Percentiles rank a stretch among this genome's conserved stretches.
These are phyloP conservation scores for Aegle marmelos DNA, from an alignment of 345 rosid genomes.

Conservation along the genomic window DNA sequence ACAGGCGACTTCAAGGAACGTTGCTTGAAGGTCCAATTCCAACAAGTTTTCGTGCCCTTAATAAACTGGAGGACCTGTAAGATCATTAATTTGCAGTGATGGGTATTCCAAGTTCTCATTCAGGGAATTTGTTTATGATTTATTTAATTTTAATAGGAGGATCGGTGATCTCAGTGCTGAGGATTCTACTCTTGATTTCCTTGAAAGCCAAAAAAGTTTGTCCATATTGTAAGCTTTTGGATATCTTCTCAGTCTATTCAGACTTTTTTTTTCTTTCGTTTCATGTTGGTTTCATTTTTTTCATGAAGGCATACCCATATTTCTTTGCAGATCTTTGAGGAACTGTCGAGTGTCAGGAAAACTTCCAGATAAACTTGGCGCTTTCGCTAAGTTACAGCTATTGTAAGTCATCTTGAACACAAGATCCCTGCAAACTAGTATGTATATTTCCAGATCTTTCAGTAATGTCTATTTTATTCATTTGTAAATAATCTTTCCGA, in stretches of 20 bases:
- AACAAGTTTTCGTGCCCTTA: conserved; percentile 30
- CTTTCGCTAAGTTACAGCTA: conserved; percentile 29
- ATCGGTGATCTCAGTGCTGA: conserved; percentile 49
- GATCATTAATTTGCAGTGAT: background rate
- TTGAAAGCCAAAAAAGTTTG: conserved; percentile 35
- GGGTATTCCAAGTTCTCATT: background rate
- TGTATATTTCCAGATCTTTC: background rate
- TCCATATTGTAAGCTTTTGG: conserved; percentile 40
- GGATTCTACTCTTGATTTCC: conserved; percentile 49
- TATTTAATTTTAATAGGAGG: conserved; percentile 32
- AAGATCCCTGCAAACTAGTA: background rate
- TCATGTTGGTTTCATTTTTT: background rate
- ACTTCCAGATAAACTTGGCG: conserved; percentile 41
- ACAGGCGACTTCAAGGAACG: conserved; percentile 50
- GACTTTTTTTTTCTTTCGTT: background rate
- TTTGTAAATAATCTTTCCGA: background rate
- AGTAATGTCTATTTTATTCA: background rate
- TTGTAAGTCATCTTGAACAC: conserved; percentile 33
- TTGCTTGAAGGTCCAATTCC: conserved; percentile 60
- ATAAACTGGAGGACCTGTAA: conserved; percentile 47
- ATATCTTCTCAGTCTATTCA: background rate
- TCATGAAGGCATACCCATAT: conserved; percentile 2
- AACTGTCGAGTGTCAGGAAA: conserved; percentile 40
- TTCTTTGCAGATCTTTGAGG: conserved; percentile 43
- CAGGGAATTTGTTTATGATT: background rate